Evolutionary conservation across 2,329 filamentous ascomycete genomes (phyloP).

Genomic region (Sporothrix brasiliensis): DNA sequence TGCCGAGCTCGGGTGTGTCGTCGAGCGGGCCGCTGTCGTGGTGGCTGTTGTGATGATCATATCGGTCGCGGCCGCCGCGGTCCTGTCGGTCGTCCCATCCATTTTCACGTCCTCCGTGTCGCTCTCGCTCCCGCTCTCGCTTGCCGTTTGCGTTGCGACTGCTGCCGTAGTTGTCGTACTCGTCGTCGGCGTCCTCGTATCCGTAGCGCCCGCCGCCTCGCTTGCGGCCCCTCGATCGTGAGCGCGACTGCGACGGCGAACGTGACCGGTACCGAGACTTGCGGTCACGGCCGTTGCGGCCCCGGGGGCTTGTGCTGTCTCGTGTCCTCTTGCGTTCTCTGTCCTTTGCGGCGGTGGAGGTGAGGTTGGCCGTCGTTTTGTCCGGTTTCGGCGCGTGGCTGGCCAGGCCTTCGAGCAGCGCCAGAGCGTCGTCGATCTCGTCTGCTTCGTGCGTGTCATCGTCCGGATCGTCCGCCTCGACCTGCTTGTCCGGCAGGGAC

Average conservation of each 20-base stretch:
- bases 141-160: slow-evolving; percentile 46
- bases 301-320: slow-evolving; percentile 33
- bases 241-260: slow-evolving; percentile 37
- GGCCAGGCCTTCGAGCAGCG: slow-evolving; percentile 83
- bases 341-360: background rate
- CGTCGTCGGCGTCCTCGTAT: slow-evolving; percentile 11
- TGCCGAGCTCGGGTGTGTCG: slow-evolving; percentile 77
- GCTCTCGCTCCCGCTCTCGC: background rate
- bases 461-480: slow-evolving; percentile 65
- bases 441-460: slow-evolving; percentile 48
- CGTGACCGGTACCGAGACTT: slow-evolving; percentile 46
- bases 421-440: slow-evolving; percentile 89
- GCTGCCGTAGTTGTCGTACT: slow-evolving; percentile 31
- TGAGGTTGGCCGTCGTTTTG: background rate
- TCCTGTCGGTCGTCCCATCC: slow-evolving; percentile 39
- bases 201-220: slow-evolving; percentile 41
- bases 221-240: slow-evolving; percentile 44
- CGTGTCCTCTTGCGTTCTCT: slow-evolving; percentile 34
- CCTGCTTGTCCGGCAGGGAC: slow-evolving; percentile 76
- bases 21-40: slow-evolving; percentile 67
- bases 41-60: slow-evolving; percentile 57
- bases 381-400: slow-evolving; percentile 55
- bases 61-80: slow-evolving; percentile 47
- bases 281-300: slow-evolving; percentile 51
- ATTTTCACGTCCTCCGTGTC: slow-evolving; percentile 45